Evolutionary conservation across 2,329 filamentous ascomycete species (phyloP), one percentile per base, ranked within the genome.

Genomic region (Phyllosticta capitalensis): DNA sequence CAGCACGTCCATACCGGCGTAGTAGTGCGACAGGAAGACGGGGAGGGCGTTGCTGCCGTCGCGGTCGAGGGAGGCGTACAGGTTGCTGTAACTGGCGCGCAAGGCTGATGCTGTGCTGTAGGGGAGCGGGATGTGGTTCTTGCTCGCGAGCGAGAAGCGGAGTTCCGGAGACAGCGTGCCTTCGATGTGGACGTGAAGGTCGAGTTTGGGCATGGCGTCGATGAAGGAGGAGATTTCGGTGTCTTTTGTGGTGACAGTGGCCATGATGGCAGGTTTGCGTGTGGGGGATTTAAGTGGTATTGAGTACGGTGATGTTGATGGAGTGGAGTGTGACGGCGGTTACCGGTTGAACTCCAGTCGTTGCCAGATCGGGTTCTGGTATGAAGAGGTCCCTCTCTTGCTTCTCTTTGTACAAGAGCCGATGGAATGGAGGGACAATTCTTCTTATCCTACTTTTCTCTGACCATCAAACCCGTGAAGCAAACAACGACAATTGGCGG

Each of bases 171-270:
- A 72, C n/a, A 78, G 65, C 1, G 74, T 77, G 6, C 76, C 76
- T 68, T 79, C 77, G 55, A 79, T 76, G 65, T 79, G 76, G 21
- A 79, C 60, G 63, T 79, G 76, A 6, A 78, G 74, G 63, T 79
- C 76, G 22, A 77, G 72, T 58, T 78, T 78, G 5, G 76, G 76
- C 0, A 78, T 65, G 1, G 63, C 55, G 33, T 12, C 38, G 19
- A 63, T 45, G 24, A 59, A 59, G 14, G 38, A n/a, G 38, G 38
- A 5, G 10, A 17, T 3, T 14, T 38, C 14, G 30, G 30, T n/a
- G 38, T 45, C 5, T 17, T 38, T 14, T 12, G 9, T n/a, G 38
- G 14, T n/a, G 38, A 5, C 9, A 14, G 12, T 14, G 38, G 38
- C 38, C 38, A 45, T 45, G 38, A 14, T 45, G 33, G 33, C 7